Evolutionary conservation across 1,284 basidiomycete species (phyloP), one percentile per base, ranked within the genome.

Genomic region (Cutaneotrichosporon mucoides): DNA sequence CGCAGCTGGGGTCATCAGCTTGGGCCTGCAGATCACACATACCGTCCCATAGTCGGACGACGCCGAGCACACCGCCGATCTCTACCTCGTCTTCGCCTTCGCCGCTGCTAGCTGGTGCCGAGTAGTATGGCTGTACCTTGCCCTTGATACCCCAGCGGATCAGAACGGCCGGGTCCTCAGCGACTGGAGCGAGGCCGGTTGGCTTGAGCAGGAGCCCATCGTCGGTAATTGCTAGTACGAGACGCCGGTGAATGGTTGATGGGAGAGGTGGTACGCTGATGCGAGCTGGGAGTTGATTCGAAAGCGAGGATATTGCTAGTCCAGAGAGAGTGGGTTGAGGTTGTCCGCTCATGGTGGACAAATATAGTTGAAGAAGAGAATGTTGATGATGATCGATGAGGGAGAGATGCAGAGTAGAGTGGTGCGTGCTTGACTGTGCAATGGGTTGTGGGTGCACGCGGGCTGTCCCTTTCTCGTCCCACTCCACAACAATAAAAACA

Each of bases 11-110:
- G 38, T 15, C 16, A 53, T 59, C 47, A 66, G 62, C 42, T 41
- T 11, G 2, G 35, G 8, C 37, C 41, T 24, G 24, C 5, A 5
- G 12, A n/a, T 6, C 7, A 13, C 11, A 68, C 74, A 60, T 57
- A 76, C 75, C 65, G 50, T 77, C 76, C 78, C 78, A 79, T 33
- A 79, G 57, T 33, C 76, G 56, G 1, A 75, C 72, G 13, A 78
- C 64, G 4, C 78, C 78, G 1, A 78, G 55, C 2, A 79, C 61
- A 6, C 78, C 76, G 6, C 73, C 75, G 8, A 79, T 58, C 48
- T 72, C 67, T 12, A 78, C 66, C 15, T 62, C 62, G 6, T 62
- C 64, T 11, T 57, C 61, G 11, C 66, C 61, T 9, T 37, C 53
- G 10, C 49, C 47, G 9, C 15, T 47, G 5, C 44, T 44, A 3